Percentiles rank a stretch among this genome's conserved stretches.
These are phyloP conservation scores for Chrysoporthe deuterocubensis DNA, from an alignment of 2,329 filamentous ascomycete genomes.

Conservation along the genomic window DNA sequence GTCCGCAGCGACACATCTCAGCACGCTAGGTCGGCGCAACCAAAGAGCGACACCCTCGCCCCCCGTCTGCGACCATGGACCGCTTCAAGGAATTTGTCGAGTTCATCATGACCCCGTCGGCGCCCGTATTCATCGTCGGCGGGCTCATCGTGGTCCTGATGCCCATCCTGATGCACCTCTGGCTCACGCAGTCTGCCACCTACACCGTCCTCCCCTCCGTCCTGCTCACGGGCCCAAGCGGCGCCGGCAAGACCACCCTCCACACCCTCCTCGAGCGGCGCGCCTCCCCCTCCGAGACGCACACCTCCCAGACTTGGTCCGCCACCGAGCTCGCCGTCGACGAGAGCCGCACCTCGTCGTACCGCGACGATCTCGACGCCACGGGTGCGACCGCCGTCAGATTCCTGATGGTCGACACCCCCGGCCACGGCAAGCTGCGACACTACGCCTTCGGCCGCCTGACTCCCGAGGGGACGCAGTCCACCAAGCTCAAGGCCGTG, in stretches of 20 bases:
- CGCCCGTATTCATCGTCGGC: constrained; percentile 68
- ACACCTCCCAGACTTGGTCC: constrained; percentile 57
- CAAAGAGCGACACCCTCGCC: not conserved
- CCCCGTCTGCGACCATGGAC: constrained; percentile 38
- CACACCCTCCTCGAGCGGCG: constrained; percentile 73
- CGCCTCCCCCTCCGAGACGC: constrained; percentile 49
- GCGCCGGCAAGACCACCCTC: constrained; percentile 85
- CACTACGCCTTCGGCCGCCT: constrained; percentile 64
- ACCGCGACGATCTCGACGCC: constrained; percentile 60
- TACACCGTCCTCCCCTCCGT: constrained; percentile 75
- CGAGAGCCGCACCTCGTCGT: constrained; percentile 50
- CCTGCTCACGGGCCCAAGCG: constrained; percentile 79
- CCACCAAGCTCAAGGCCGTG: constrained; percentile 66
- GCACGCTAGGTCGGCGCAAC: not conserved
- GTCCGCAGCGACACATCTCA: not conserved
- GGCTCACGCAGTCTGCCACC: constrained; percentile 70
- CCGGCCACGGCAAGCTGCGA: constrained; percentile 93
- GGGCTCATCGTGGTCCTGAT: constrained; percentile 71
- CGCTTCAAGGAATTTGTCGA: constrained; percentile 49
- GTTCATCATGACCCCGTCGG: constrained; percentile 62
- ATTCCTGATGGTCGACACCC: constrained; percentile 84
- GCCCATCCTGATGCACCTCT: constrained; percentile 77
- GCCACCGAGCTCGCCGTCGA: constrained; percentile 60
- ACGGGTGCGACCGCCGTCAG: constrained; percentile 62
- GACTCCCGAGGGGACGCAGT: constrained; percentile 37